Evolutionary conservation across 768 basidiomycete genomes (phyloP), one percentile per base, ranked within the genome.

Genomic region (Auricularia cornea): DNA sequence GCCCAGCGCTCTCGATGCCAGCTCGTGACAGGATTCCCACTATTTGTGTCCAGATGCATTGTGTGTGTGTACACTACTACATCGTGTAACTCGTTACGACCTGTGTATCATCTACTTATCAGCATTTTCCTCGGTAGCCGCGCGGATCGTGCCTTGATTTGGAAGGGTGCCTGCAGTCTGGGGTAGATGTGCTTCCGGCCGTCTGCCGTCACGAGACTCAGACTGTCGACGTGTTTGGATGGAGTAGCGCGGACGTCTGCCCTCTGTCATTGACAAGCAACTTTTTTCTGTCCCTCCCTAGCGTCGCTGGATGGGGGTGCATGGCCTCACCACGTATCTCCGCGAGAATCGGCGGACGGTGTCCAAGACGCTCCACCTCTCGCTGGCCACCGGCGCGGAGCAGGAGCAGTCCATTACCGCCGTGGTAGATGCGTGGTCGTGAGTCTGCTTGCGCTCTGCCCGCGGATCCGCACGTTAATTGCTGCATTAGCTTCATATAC

Each of bases 341-440:
- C 79, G 76, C 65, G 81, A 83, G 64, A 74, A 81, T 66, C 74
- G 74, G 38, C 73, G 74, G 35, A 52, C 71, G 18, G 73, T 84
- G 61, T 74, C 79, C 2, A 76, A 73, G 64, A 72, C 74, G 0
- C 63, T 76, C 33, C 70, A 74, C n/a, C 72, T 81, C 32, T 40
- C 64, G 23, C 48, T 54, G 28, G 52, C 29, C 28, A 54, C 11
- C 31, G 23, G 2, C 6, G 4, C 54, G 29, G 28, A 57, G 28
- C 61, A 16, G 29, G 28, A 57, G 28, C 61, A 16, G 31, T 20
- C 62, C 59, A 77, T 80, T 23, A 77, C 83, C 33, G 76, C 92
- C 64, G 86, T 94, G 10, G 82, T 93, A 59, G 91, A 94, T 75
- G 91, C 84, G 54, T 91, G 87, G 89, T 92, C 91, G 91, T 93